phyloP scores from a whole-genome alignment of 2,329 filamentous ascomycete species.

The Dactylellina cionopaga region DNA sequence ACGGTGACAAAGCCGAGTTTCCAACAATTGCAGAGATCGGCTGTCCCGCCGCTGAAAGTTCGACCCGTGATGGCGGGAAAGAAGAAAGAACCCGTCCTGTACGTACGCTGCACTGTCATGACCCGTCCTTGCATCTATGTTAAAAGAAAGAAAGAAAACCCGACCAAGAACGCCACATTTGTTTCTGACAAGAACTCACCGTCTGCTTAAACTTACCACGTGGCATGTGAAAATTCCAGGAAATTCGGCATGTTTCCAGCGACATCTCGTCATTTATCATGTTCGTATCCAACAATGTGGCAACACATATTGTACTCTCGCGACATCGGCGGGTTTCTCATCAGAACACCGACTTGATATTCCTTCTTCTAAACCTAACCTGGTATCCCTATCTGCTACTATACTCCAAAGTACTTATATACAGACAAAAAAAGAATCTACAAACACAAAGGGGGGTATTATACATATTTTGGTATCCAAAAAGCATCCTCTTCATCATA shows the following conservation, averaged over 20 bases:
- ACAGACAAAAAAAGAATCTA: too few species aligned
- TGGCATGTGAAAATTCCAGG: slow-evolving; percentile 9
- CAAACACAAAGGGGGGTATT: slow-evolving; percentile 32
- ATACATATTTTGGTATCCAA: slow-evolving; percentile 29
- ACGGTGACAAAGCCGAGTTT: slow-evolving; percentile 43
- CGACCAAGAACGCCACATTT: slow-evolving; percentile 14
- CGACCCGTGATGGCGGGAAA: slow-evolving; percentile 32
- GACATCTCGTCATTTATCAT: too few species aligned
- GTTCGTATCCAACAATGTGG: too few species aligned
- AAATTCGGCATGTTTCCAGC: slow-evolving; percentile 27
- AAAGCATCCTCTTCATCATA: background rate
- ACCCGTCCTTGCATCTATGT: slow-evolving; percentile 27
- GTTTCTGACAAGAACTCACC: too few species aligned
- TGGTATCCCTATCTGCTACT: slow-evolving; percentile 16
- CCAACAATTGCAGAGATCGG: slow-evolving; percentile 33
- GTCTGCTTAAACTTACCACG: slow-evolving; percentile 15
- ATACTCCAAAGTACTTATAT: slow-evolving; percentile 23
- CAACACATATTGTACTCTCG: too few species aligned
- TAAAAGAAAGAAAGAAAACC: too few species aligned
- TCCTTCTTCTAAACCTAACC: background rate
- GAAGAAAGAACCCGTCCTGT: slow-evolving; percentile 17
- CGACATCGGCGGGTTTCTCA: too few species aligned
- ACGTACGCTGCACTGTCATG: too few species aligned
- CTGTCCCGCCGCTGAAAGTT: slow-evolving; percentile 5
- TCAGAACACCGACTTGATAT: background rate